Evolutionary conservation across 257 asterid species (phyloP).

Genomic region (Fraxinus cuspidata): DNA sequence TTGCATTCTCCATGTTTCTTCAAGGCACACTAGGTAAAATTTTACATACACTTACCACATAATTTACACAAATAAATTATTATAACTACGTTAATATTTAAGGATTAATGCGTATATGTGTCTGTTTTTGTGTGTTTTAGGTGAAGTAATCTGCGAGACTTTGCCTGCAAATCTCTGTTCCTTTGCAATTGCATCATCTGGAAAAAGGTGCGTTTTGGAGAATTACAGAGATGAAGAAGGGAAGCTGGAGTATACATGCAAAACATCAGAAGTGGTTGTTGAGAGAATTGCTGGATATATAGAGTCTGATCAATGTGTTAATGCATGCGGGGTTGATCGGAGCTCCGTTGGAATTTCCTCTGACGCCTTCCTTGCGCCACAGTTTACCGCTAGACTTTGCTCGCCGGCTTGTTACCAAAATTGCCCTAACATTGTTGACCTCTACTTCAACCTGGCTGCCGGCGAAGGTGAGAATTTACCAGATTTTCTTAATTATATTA

Average conservation of each 20-base stretch:
- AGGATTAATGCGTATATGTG: not conserved
- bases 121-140: conserved; percentile 24
- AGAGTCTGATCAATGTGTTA: conserved; percentile 63
- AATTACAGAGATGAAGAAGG: conserved; percentile 37
- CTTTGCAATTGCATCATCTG: conserved; percentile 61
- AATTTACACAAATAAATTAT: not conserved
- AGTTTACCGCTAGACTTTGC: conserved; percentile 61
- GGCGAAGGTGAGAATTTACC: conserved; percentile 62
- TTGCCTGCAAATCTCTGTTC: conserved; percentile 55
- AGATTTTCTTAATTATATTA: not conserved
- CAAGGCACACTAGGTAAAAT: conserved; percentile 46
- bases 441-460: conserved; percentile 69
- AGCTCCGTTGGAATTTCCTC: conserved; percentile 71
- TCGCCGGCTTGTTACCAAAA: conserved; percentile 56
- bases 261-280: conserved; percentile 63
- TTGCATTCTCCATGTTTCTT: conserved; percentile 39
- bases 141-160: conserved; percentile 64
- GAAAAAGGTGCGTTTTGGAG: conserved; percentile 74
- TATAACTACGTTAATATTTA: not conserved
- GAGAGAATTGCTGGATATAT: conserved; percentile 50
- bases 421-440: conserved; percentile 77
- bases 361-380: conserved; percentile 58
- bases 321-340: conserved; percentile 68
- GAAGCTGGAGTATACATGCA: conserved; percentile 45
- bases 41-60: not conserved